These are phyloP conservation scores for Lactarius tabidus DNA, from an alignment of 768 basidiomycete genomes.

Conservation along the genomic window DNA sequence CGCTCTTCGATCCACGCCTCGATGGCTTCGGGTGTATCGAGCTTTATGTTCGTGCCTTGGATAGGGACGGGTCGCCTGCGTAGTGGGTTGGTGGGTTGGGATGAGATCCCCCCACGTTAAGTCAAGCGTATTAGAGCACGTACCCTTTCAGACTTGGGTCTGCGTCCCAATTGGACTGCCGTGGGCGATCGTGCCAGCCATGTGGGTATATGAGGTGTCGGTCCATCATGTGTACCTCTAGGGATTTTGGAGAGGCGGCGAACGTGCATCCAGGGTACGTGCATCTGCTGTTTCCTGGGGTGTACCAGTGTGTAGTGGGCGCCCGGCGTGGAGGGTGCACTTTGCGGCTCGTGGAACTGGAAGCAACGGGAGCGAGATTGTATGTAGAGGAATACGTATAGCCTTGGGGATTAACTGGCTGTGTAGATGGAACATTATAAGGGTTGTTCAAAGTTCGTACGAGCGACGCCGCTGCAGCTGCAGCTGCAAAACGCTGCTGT, in stretches of 20 bases:
- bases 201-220: conserved; percentile 81
- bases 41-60: conserved; percentile 69
- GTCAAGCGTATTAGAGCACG: conserved; percentile 20
- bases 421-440: conserved; percentile 28
- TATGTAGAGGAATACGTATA: conserved; percentile 36
- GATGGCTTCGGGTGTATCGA: conserved; percentile 80
- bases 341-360: background rate
- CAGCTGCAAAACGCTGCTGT: background rate
- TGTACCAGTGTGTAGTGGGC: conserved; percentile 46
- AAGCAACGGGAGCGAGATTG: conserved; percentile 3
- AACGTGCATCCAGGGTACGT: conserved; percentile 63
- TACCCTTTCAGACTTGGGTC: conserved; percentile 81
- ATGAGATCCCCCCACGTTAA: no score
- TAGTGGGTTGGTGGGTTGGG: background rate
- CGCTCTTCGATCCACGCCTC: conserved; percentile 87
- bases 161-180: conserved; percentile 69
- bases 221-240: conserved; percentile 85
- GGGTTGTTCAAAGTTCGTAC: conserved; percentile 31
- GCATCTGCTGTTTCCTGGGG: conserved; percentile 57
- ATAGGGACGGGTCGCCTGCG: conserved; percentile 67
- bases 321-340: conserved; percentile 1
- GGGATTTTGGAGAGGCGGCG: conserved; percentile 60
- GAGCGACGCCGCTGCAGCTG: conserved; percentile 12
- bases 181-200: conserved; percentile 57
- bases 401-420: conserved; percentile 32